These are phyloP conservation scores for Calonectria pseudoreteaudii DNA, from an alignment of 2,329 filamentous ascomycete species.

Conservation along the genomic window DNA sequence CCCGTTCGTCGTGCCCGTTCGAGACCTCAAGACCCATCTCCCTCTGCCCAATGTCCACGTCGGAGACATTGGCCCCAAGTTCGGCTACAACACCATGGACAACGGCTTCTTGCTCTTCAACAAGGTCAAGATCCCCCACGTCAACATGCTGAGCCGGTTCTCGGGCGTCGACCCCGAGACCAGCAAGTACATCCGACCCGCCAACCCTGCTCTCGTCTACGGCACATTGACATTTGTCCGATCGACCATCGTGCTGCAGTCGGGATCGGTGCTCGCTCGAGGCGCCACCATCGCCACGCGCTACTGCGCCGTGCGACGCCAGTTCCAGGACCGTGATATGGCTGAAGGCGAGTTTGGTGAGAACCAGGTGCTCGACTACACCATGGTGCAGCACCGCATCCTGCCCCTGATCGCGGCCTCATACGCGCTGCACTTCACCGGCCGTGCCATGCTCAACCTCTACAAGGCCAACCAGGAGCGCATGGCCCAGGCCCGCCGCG, in stretches of 20 bases:
- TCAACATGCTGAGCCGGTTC: slow-evolving; percentile 80
- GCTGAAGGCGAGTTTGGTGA: slow-evolving; percentile 68
- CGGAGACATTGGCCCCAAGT: slow-evolving; percentile 85
- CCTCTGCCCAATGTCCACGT: slow-evolving; percentile 78
- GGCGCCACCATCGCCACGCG: slow-evolving; percentile 83
- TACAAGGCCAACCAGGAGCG: slow-evolving; percentile 79
- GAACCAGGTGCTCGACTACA: slow-evolving; percentile 83
- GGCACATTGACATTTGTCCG: slow-evolving; percentile 83
- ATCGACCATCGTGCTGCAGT: slow-evolving; percentile 78
- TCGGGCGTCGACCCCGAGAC: slow-evolving; percentile 76
- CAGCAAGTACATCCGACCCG: slow-evolving; percentile 74
- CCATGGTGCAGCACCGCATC: slow-evolving; percentile 81
- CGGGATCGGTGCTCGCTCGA: slow-evolving; percentile 77
- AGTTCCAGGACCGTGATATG: slow-evolving; percentile 82
- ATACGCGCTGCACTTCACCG: slow-evolving; percentile 84
- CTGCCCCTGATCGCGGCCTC: slow-evolving; percentile 79
- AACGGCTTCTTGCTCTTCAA: slow-evolving; percentile 85
- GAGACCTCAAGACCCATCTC: slow-evolving; percentile 76
- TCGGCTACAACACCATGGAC: slow-evolving; percentile 85
- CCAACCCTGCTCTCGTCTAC: slow-evolving; percentile 76
- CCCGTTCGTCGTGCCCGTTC: slow-evolving; percentile 81
- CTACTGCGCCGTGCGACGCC: slow-evolving; percentile 79
- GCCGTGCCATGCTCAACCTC: slow-evolving; percentile 79
- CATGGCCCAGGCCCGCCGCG: slow-evolving; percentile 59
- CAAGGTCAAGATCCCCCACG: slow-evolving; percentile 77